phyloP scores from a whole-genome alignment of 176 grass and related monocot genomes.

The Oryza glaberrima region DNA sequence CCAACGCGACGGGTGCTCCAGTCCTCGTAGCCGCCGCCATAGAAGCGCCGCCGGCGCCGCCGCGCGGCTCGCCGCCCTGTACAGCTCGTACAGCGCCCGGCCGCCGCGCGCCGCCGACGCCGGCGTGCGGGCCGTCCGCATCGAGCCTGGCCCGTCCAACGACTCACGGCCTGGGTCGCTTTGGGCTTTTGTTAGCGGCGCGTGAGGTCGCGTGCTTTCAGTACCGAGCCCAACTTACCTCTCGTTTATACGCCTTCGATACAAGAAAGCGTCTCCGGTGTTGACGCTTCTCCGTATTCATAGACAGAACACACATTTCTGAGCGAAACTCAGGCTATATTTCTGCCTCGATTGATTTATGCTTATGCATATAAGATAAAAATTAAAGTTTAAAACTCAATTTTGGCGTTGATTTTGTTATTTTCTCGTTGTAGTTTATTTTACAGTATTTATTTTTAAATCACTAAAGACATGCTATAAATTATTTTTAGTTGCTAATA shows the following conservation, averaged over 20 bases:
- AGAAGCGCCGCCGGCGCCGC: slow-evolving; percentile 54
- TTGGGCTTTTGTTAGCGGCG: background rate
- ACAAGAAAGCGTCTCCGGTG: rapidly evolving
- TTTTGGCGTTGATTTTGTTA: no score
- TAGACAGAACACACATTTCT: background rate
- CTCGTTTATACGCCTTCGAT: no score
- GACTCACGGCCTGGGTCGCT: background rate
- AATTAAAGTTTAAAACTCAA: no score
- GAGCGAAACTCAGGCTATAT: no score
- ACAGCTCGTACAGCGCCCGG: slow-evolving; percentile 56
- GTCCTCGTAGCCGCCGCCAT: slow-evolving; percentile 57
- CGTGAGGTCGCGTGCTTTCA: background rate
- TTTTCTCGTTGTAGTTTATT: no score
- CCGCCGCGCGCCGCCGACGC: slow-evolving; percentile 35
- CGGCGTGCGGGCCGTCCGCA: slow-evolving; percentile 30
- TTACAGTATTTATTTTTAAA: no score
- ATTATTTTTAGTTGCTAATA: no score
- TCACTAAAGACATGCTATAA: no score
- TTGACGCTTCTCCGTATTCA: background rate
- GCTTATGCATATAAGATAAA: no score
- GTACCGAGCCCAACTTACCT: background rate
- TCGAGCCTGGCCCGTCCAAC: slow-evolving; percentile 21
- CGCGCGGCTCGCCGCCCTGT: slow-evolving; percentile 54
- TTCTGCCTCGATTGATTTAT: no score
- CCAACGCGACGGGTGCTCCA: slow-evolving; percentile 72